Conservation (phyloP, 495 filamentous ascomycete genomes). For the Astrothelium subdiscretum region DNA sequence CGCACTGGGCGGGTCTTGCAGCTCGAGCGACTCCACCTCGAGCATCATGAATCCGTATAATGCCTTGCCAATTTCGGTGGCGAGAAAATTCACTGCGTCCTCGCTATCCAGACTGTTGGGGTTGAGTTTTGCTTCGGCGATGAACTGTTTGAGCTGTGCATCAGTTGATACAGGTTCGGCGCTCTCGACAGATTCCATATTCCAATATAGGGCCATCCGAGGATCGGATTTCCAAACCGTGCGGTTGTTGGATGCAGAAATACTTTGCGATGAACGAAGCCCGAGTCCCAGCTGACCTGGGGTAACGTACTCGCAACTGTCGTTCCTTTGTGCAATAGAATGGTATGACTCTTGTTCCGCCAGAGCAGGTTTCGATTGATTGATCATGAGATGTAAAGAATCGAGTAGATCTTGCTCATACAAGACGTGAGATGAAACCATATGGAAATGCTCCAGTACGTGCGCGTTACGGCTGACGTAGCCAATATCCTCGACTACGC, state of each 20-base stretch:
- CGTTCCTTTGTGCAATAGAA: not conserved
- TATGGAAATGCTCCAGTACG: not conserved
- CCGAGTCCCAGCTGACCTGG: not conserved
- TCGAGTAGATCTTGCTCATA: not conserved
- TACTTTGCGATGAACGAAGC: not conserved
- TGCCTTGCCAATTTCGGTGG: not conserved
- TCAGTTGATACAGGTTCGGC: not conserved
- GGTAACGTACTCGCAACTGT: not conserved
- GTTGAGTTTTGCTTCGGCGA: not conserved
- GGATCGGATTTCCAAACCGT: not conserved
- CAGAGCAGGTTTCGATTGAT: not conserved
- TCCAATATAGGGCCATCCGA: not conserved
- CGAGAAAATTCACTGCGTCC: not conserved
- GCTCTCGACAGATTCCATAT: not conserved
- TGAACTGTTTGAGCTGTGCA: not conserved
- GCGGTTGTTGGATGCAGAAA: not conserved
- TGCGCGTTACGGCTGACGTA: conserved; percentile 2
- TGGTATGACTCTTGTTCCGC: not conserved
- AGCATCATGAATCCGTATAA: not conserved
- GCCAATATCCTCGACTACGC: conserved; percentile 7
- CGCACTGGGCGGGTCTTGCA: not conserved
- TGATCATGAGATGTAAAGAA: not conserved
- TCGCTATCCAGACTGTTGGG: not conserved
- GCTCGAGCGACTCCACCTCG: not conserved
- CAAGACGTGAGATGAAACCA: not conserved